These are phyloP conservation scores for Solanum ahanhuiri DNA, from an alignment of 257 asterid species.

Conservation along the genomic window DNA sequence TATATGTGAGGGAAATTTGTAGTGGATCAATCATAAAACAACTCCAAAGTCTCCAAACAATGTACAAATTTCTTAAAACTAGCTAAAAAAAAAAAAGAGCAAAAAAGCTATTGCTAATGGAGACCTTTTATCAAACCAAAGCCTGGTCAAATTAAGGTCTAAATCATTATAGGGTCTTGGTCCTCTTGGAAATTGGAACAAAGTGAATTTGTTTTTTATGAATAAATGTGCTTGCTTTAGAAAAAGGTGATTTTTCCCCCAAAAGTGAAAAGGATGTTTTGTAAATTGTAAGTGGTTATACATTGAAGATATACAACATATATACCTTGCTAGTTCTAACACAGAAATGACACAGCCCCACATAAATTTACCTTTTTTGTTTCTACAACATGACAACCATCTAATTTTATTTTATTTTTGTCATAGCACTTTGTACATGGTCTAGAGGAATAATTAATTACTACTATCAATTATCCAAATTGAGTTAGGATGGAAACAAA, in stretches of 20 bases:
- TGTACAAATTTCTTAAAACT: neutral
- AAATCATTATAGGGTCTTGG: slow-evolving; percentile 1
- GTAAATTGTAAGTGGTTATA: neutral
- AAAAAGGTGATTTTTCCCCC: slow-evolving; percentile 7
- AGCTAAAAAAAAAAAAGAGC: neutral
- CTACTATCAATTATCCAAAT: neutral
- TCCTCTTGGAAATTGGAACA: slow-evolving; percentile 14
- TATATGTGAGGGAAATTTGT: neutral
- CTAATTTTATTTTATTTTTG: neutral
- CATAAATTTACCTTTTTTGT: neutral
- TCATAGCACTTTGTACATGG: neutral
- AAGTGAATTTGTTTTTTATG: slow-evolving; percentile 25
- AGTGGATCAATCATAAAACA: neutral
- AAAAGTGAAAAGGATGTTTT: slow-evolving; percentile 8
- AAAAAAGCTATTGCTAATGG: neutral
- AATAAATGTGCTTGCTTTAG: slow-evolving; percentile 16
- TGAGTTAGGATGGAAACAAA: neutral
- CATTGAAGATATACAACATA: slow-evolving; percentile 11
- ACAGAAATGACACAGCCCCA: neutral
- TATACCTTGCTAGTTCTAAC: neutral
- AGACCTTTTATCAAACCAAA: neutral
- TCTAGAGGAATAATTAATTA: neutral
- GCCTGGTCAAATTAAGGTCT: neutral
- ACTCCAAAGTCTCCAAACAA: neutral
- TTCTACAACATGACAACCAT: neutral